These are phyloP conservation scores for Boletus rufocinnamomeus DNA, from an alignment of 768 basidiomycete genomes.

Conservation along the genomic window DNA sequence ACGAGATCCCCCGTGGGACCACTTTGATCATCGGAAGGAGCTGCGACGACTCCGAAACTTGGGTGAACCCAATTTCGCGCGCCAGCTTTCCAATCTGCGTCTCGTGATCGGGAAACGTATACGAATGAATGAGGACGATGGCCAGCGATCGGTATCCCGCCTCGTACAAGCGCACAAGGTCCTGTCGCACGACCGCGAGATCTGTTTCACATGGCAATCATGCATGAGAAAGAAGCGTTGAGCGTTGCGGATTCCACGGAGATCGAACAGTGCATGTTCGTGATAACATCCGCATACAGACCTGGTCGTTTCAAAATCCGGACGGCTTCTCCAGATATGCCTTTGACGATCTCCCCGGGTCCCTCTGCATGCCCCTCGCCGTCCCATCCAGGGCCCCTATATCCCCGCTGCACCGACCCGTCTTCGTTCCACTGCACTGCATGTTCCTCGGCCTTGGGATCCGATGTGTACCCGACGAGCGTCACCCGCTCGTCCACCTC, in stretches of 20 bases:
- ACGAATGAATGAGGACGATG: slow-evolving; percentile 89
- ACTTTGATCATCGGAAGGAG: slow-evolving; percentile 96
- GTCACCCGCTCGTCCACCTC: slow-evolving; percentile 91
- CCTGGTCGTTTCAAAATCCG: slow-evolving; percentile 77
- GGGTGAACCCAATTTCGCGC: slow-evolving; percentile 79
- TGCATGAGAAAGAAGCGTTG: background rate
- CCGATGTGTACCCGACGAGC: slow-evolving; percentile 89
- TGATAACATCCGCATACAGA: background rate
- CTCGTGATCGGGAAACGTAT: slow-evolving; percentile 90
- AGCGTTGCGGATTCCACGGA: background rate
- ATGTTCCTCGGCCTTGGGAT: slow-evolving; percentile 77
- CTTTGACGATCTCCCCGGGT: slow-evolving; percentile 76
- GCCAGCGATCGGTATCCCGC: slow-evolving; percentile 89
- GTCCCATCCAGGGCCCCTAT: slow-evolving; percentile 80
- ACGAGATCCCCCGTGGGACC: slow-evolving; percentile 89
- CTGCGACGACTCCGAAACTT: slow-evolving; percentile 85
- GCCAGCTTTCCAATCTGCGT: slow-evolving; percentile 70
- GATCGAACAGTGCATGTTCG: background rate
- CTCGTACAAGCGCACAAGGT: slow-evolving; percentile 71
- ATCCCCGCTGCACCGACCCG: slow-evolving; percentile 66
- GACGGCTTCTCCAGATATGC: slow-evolving; percentile 89
- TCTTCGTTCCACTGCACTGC: slow-evolving; percentile 74
- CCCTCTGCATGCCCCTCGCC: slow-evolving; percentile 69
- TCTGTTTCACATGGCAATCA: slow-evolving; percentile 41
- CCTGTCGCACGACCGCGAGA: slow-evolving; percentile 48